Percentiles rank a stretch among this genome's conserved stretches.
phyloP scores from a whole-genome alignment of 192 early-diverging fungal genomes.

The Backusella westeae region DNA sequence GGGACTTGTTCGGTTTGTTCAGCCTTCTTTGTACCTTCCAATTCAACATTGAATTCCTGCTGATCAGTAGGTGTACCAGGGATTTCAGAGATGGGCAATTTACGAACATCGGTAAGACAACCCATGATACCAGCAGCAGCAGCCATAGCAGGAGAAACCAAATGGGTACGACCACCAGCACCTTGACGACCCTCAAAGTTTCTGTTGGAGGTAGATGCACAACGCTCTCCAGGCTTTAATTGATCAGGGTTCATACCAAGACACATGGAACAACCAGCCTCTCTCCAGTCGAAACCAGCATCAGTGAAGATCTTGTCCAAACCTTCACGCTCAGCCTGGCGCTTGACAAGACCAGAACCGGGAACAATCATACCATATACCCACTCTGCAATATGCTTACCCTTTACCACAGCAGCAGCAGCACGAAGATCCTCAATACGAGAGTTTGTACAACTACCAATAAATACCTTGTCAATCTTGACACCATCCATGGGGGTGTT shows the following conservation, averaged over 20 bases:
- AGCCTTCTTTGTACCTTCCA: constrained; percentile 20
- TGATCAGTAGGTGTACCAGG: constrained; percentile 23
- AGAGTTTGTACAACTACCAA: constrained; percentile 73
- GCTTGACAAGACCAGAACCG: constrained; percentile 69
- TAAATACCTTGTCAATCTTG: constrained; percentile 70
- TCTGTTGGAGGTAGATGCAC: constrained; percentile 71
- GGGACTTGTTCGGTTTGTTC: not conserved
- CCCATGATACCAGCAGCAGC: constrained; percentile 68
- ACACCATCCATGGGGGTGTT: constrained; percentile 56
- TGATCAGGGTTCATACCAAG: constrained; percentile 77
- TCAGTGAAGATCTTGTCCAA: constrained; percentile 65
- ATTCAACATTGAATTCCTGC: constrained; percentile 32
- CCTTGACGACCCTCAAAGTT: constrained; percentile 77
- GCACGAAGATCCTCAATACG: constrained; percentile 71
- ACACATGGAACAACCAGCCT: constrained; percentile 72
- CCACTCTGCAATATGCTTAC: constrained; percentile 55
- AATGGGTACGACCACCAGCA: constrained; percentile 62
- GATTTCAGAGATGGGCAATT: constrained; percentile 41
- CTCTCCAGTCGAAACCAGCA: constrained; percentile 72
- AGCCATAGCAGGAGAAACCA: constrained; percentile 67
- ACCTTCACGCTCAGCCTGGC: constrained; percentile 69
- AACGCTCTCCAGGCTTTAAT: constrained; percentile 63
- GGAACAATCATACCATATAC: constrained; percentile 72
- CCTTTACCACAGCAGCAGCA: constrained; percentile 58
- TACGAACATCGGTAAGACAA: constrained; percentile 58